These are phyloP conservation scores for Paraphysoderma sedebokerense DNA, from an alignment of 371 early-diverging fungal genomes.

Conservation along the genomic window DNA sequence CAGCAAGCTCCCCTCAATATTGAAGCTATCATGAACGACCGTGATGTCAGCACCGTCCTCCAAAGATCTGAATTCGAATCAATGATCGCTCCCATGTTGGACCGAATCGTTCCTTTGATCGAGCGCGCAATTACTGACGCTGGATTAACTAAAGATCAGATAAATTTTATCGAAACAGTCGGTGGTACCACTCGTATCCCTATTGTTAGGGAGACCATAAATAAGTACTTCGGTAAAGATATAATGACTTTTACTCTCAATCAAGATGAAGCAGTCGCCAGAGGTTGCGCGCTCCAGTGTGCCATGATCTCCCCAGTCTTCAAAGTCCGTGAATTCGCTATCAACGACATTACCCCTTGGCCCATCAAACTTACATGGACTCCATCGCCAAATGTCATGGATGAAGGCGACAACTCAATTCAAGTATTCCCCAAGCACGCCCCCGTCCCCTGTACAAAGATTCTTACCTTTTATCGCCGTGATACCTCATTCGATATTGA, in stretches of 20 bases:
- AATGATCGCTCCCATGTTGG: conserved; percentile 51
- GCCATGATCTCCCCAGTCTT: conserved; percentile 95
- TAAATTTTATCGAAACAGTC: conserved; percentile 81
- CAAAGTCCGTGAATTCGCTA: conserved; percentile 87
- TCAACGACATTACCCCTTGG: conserved; percentile 70
- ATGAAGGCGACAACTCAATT: neutral
- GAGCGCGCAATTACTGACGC: conserved; percentile 61
- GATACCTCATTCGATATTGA: conserved; percentile 60
- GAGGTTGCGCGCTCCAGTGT: conserved; percentile 92
- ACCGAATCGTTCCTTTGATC: conserved; percentile 53
- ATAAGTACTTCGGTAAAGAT: conserved; percentile 65
- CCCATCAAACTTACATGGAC: conserved; percentile 46
- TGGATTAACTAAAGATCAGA: conserved; percentile 53
- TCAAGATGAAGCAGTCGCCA: conserved; percentile 92
- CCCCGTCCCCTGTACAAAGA: conserved; percentile 69
- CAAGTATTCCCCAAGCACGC: conserved; percentile 15
- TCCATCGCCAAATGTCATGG: neutral
- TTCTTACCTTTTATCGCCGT: conserved; percentile 64
- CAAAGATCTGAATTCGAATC: conserved; percentile 70
- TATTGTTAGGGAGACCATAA: conserved; percentile 70
- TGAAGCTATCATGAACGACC: conserved; percentile 87
- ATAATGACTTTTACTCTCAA: conserved; percentile 78
- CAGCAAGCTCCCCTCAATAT: conserved; percentile 76
- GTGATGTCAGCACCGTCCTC: conserved; percentile 71
- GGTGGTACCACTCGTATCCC: conserved; percentile 93